Conservation (phyloP, 805 yeast species). For the Monosporozyma siamensis region DNA sequence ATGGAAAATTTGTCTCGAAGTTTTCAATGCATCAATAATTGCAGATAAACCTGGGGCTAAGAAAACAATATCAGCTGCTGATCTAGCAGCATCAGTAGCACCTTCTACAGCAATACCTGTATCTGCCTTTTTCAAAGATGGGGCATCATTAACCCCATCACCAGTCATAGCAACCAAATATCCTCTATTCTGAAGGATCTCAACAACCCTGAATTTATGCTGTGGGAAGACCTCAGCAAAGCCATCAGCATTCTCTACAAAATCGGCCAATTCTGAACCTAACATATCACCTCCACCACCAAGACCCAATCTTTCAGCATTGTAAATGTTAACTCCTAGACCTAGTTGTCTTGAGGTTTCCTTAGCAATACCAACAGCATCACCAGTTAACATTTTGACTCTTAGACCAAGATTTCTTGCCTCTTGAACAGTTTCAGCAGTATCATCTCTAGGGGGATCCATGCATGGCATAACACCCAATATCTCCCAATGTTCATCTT, state of each 20-base stretch:
- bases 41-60: constrained; percentile 93
- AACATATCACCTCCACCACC: constrained; percentile 95
- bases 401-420: constrained; percentile 86
- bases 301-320: constrained; percentile 93
- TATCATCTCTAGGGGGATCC: constrained; percentile 99
- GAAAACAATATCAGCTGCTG: constrained; percentile 95
- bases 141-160: constrained; percentile 98
- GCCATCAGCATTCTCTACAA: constrained; percentile 96
- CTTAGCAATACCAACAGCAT: constrained; percentile 97
- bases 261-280: constrained; percentile 95
- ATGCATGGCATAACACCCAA: constrained; percentile 97
- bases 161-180: constrained; percentile 98
- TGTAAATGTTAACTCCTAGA: constrained; percentile 90
- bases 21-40: constrained; percentile 87
- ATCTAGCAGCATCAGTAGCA: constrained; percentile 94
- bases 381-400: constrained; percentile 98
- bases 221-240: constrained; percentile 98
- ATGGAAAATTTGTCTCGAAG: constrained; percentile 96
- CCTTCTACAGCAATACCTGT: constrained; percentile 98
- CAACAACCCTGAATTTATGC: constrained; percentile 93
- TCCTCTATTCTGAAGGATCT: constrained; percentile 90
- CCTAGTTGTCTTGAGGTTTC: constrained; percentile 97
- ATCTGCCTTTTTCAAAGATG: constrained; percentile 91
- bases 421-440: constrained; percentile 88
- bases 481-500: constrained; percentile 97